Evolutionary conservation across 202 grass and related monocot genomes (phyloP).

Genomic region (Zoysia matrella): DNA sequence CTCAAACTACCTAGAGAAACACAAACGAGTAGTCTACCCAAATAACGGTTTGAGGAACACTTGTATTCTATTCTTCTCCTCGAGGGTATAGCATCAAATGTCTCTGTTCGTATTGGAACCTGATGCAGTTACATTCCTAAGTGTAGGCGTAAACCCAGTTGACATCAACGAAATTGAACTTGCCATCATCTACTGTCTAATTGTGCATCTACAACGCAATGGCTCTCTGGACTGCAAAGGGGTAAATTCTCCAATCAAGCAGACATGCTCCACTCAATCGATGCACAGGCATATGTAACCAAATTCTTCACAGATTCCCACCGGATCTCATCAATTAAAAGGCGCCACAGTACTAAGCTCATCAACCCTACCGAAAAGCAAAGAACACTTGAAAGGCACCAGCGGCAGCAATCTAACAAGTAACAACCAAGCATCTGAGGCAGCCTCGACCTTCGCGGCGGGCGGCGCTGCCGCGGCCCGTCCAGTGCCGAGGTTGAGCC

Average conservation of each 20-base stretch:
- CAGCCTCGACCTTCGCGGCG: slow-evolving; percentile 43
- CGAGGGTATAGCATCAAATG: not conserved
- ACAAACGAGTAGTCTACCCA: not conserved
- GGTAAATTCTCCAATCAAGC: slow-evolving; percentile 16
- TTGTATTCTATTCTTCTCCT: not conserved
- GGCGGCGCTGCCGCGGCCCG: slow-evolving; percentile 2
- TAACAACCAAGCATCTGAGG: slow-evolving; percentile 21
- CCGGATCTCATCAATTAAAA: slow-evolving; percentile 35
- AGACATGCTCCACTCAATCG: not conserved
- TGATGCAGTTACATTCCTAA: not conserved
- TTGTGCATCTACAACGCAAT: not conserved
- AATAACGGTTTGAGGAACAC: not conserved
- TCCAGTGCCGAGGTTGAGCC: slow-evolving; percentile 41
- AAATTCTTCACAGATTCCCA: slow-evolving; percentile 8
- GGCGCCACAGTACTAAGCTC: no score
- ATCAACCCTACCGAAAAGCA: not conserved
- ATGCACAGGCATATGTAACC: not conserved
- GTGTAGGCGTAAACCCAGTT: not conserved
- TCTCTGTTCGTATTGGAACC: not conserved
- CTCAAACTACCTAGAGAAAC: no score
- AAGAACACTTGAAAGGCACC: not conserved
- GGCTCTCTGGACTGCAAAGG: slow-evolving; percentile 7
- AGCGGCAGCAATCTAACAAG: not conserved
- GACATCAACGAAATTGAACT: not conserved
- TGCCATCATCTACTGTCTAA: not conserved